Conservation (phyloP, 495 filamentous ascomycete genomes). For the Opeltia flavorubescens region DNA sequence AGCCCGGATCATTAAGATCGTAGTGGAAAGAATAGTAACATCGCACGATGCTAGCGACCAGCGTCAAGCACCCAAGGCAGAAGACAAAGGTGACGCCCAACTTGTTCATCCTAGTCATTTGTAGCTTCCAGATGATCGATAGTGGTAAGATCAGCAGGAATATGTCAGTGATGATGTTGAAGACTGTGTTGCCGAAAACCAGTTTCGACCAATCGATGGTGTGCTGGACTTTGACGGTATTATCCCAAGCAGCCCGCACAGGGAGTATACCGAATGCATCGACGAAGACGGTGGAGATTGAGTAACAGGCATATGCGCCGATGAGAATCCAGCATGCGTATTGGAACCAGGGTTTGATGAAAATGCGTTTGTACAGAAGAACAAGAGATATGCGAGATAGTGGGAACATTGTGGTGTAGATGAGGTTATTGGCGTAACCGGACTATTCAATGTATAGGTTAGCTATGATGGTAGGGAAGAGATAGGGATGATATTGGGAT, state of each 20-base stretch:
- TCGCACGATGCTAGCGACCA: conserved; percentile 1
- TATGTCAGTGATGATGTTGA: conserved; percentile 23
- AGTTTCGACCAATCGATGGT: conserved; percentile 9
- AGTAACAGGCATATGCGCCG: conserved; percentile 40
- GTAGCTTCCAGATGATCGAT: conserved; percentile 19
- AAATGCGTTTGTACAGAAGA: conserved; percentile 6
- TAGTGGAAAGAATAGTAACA: neutral
- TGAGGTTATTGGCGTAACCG: neutral
- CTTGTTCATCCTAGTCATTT: conserved; percentile 21
- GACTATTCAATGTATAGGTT: no score
- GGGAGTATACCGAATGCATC: conserved; percentile 10
- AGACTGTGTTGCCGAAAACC: conserved; percentile 18
- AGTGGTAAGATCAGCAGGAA: conserved; percentile 27
- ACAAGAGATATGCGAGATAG: conserved; percentile 4
- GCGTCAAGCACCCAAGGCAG: conserved; percentile 16
- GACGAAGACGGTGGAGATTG: conserved; percentile 30
- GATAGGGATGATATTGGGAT: no score
- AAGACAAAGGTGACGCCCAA: conserved; percentile 24
- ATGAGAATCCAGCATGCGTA: conserved; percentile 10
- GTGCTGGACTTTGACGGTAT: conserved; percentile 3
- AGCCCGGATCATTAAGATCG: neutral
- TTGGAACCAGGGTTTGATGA: conserved; percentile 2
- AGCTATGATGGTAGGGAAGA: no score
- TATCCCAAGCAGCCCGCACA: conserved; percentile 19
- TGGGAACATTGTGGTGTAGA: conserved; percentile 5